Evolutionary conservation across 2,329 filamentous ascomycete genomes (phyloP).

Genomic region (Fusarium drepaniforme): DNA sequence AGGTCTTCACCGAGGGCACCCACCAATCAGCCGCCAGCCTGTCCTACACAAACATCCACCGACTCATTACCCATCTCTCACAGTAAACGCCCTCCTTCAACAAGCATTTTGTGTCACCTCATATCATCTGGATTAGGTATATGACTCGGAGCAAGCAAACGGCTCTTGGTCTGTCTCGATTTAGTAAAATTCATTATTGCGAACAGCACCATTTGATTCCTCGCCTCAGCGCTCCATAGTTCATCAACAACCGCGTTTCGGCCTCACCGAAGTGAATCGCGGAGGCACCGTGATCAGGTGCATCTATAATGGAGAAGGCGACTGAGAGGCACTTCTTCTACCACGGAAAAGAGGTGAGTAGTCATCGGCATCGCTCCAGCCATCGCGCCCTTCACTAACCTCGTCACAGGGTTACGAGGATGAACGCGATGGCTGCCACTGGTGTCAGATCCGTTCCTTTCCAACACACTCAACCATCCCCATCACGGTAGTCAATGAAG

Average conservation of each 20-base stretch:
- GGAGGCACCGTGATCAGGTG: background rate
- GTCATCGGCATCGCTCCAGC: background rate
- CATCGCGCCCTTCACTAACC: background rate
- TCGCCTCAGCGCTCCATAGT: background rate
- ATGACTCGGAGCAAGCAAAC: background rate
- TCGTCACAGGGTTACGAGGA: constrained; percentile 48
- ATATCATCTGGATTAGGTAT: background rate
- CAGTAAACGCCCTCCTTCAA: background rate
- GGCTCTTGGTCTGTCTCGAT: background rate
- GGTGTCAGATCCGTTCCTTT: constrained; percentile 71
- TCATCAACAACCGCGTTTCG: background rate
- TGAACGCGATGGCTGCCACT: constrained; percentile 65
- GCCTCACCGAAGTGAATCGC: background rate
- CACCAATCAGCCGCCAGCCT: constrained; percentile 24
- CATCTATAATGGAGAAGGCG: constrained; percentile 58
- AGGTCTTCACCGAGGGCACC: background rate
- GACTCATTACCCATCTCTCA: constrained; percentile 12
- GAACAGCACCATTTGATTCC: background rate
- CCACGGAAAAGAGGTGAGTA: constrained; percentile 55
- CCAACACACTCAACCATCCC: constrained; percentile 61
- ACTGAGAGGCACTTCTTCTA: constrained; percentile 63
- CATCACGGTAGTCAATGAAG: constrained; percentile 74
- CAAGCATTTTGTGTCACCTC: background rate
- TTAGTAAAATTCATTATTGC: background rate
- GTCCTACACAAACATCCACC: constrained; percentile 11